phyloP scores from a whole-genome alignment of 495 filamentous ascomycete species.

The Trichoderma orchidacearum region DNA sequence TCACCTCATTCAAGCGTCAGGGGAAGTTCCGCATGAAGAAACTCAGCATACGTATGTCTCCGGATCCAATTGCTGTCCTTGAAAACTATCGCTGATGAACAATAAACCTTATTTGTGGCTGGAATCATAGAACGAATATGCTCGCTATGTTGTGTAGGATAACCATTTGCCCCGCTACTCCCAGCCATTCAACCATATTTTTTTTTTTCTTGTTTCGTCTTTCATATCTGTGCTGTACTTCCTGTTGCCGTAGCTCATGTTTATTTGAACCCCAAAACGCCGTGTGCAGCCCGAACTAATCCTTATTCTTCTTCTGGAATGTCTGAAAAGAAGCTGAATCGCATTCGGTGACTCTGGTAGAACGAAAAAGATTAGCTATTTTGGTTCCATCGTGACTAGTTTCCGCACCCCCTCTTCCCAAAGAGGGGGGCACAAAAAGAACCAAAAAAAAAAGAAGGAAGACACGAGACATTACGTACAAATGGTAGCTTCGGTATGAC shows the following conservation, averaged over 20 bases:
- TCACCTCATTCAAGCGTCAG: not conserved
- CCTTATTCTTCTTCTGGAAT: constrained; percentile 34
- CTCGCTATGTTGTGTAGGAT: not conserved
- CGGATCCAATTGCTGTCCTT: not conserved
- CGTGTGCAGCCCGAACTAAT: not conserved
- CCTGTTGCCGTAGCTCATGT: not conserved
- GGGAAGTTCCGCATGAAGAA: not conserved
- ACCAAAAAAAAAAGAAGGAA: no score
- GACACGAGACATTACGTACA: constrained; percentile 40
- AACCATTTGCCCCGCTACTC: constrained; percentile 1
- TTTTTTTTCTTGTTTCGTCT: not conserved
- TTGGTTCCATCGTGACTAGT: no score
- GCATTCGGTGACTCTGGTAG: constrained; percentile 54
- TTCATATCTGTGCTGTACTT: not conserved
- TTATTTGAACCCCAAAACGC: not conserved
- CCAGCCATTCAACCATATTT: not conserved
- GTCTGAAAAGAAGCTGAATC: constrained; percentile 51
- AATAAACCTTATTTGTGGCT: not conserved
- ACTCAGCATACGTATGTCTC: not conserved
- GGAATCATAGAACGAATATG: not conserved
- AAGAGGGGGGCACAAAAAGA: not conserved
- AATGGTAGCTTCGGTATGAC: constrained; percentile 92
- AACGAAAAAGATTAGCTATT: constrained; percentile 7
- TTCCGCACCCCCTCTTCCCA: not conserved
- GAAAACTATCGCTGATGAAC: not conserved